These are phyloP conservation scores for Glomus cerebriforme DNA, from an alignment of 192 early-diverging fungal genomes.

Conservation along the genomic window DNA sequence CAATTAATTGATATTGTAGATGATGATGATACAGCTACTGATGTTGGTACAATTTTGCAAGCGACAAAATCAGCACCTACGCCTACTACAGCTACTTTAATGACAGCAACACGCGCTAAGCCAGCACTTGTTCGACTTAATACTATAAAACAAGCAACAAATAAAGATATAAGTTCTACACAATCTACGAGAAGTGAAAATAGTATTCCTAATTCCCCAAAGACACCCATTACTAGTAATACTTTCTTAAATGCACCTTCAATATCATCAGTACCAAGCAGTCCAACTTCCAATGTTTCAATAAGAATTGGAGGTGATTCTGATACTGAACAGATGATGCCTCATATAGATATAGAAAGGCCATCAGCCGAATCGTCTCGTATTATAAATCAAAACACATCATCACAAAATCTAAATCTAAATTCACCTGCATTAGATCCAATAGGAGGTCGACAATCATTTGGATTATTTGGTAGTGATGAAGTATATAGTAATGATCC, in stretches of 20 bases:
- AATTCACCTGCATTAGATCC: background rate
- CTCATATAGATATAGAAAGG: conserved; percentile 4
- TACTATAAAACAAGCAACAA: background rate
- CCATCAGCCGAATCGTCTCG: conserved; percentile 3
- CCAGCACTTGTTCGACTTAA: conserved; percentile 27
- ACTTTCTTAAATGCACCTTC: background rate
- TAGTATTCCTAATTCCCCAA: conserved; percentile 14
- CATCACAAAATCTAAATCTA: background rate
- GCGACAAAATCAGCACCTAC: conserved; percentile 14
- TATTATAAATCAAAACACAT: background rate
- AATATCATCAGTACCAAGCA: conserved; percentile 11
- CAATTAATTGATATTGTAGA: background rate
- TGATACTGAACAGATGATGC: conserved; percentile 1
- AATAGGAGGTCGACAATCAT: conserved; percentile 21
- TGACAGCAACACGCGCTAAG: conserved; percentile 28
- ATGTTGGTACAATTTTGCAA: conserved; percentile 18
- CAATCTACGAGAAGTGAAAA: background rate
- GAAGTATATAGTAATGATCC: background rate
- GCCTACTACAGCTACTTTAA: conserved; percentile 15
- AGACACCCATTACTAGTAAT: background rate
- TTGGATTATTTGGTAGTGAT: conserved; percentile 23
- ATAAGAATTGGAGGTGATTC: background rate
- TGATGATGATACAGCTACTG: background rate
- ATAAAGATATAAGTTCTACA: background rate
- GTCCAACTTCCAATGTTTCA: background rate